These are phyloP conservation scores for Heliamphora ciliata DNA, from an alignment of 179 eudicot genomes.

Conservation along the genomic window DNA sequence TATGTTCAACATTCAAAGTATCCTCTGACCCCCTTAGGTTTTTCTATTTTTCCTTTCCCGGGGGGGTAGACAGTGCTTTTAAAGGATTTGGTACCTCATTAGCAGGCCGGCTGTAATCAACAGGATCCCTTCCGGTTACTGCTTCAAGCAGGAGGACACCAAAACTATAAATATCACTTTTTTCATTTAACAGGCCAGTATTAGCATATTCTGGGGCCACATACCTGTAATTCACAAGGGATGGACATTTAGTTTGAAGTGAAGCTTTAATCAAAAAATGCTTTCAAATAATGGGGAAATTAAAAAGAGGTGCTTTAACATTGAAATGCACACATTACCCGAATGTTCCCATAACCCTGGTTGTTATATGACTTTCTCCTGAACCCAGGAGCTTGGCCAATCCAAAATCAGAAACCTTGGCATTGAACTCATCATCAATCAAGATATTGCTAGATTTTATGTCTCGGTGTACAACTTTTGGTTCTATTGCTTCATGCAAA, in stretches of 20 bases:
- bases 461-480: constrained; percentile 89
- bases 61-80: background rate
- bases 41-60: no score
- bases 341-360: constrained; percentile 94
- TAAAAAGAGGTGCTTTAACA: constrained; percentile 10
- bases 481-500: constrained; percentile 89
- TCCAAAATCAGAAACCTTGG: constrained; percentile 92
- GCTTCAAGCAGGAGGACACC: constrained; percentile 85
- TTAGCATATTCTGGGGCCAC: constrained; percentile 97
- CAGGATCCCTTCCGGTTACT: constrained; percentile 89
- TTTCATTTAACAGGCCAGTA: constrained; percentile 80
- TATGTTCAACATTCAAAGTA: background rate
- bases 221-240: constrained; percentile 40
- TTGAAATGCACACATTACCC: constrained; percentile 45
- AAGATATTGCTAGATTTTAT: constrained; percentile 91
- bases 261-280: background rate
- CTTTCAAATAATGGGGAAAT: background rate
- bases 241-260: background rate
- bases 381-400: constrained; percentile 92
- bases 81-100: constrained; percentile 47
- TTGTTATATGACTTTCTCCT: constrained; percentile 84
- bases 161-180: constrained; percentile 85
- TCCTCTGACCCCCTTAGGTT: background rate
- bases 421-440: constrained; percentile 75
- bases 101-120: constrained; percentile 79